Evolutionary conservation across 345 rosid species (phyloP).

Genomic region (Populus pruinosa): DNA sequence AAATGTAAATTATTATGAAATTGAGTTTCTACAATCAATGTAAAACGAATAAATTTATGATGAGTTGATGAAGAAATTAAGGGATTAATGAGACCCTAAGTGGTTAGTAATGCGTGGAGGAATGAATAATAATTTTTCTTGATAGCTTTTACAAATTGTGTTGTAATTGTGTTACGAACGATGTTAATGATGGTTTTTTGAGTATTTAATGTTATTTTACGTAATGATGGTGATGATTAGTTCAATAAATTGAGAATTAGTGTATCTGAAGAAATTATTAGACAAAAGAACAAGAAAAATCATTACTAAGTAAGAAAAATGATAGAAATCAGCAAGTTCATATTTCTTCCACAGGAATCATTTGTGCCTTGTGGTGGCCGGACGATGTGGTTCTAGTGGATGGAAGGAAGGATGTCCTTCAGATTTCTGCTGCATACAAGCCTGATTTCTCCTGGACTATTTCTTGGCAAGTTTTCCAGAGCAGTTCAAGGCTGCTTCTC

Average conservation of each 20-base stretch:
- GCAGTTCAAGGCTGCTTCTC: too few relatives aligned
- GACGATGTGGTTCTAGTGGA: too few relatives aligned
- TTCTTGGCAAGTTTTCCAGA: too few relatives aligned
- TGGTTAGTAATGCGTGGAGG: fast-evolving
- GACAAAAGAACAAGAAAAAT: background rate
- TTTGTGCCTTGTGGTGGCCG: too few relatives aligned
- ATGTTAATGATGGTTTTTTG: background rate
- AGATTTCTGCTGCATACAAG: too few relatives aligned
- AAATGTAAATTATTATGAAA: background rate
- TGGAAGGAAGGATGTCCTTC: too few relatives aligned
- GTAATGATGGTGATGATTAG: too few relatives aligned
- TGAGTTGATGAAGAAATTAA: background rate
- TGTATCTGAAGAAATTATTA: background rate
- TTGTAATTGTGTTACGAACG: background rate
- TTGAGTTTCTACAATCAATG: background rate
- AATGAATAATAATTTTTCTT: background rate
- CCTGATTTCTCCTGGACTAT: too few relatives aligned
- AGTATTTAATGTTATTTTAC: background rate
- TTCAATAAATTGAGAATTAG: background rate
- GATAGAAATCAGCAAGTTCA: background rate
- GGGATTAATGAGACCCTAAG: too few relatives aligned
- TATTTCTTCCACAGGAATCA: too few relatives aligned
- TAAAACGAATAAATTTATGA: background rate
- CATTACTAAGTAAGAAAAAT: too few relatives aligned
- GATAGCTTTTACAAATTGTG: background rate